phyloP scores from a whole-genome alignment of 371 early-diverging fungal genomes.

The Gilbertella persicaria region DNA sequence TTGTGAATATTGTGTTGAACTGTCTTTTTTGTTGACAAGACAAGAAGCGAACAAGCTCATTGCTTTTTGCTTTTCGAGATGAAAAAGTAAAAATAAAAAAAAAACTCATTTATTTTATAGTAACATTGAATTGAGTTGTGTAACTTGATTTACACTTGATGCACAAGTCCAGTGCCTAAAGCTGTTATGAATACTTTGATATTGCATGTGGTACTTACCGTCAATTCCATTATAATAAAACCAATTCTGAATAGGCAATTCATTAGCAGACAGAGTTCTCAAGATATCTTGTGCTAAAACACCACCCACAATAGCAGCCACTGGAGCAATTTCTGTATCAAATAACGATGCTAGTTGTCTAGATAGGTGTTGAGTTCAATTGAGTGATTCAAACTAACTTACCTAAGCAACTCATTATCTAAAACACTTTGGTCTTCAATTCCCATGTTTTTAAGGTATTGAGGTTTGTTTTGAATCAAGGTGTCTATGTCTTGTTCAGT shows the following conservation, averaged over 20 bases:
- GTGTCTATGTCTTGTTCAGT: conserved; percentile 15
- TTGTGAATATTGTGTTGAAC: neutral
- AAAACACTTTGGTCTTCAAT: conserved; percentile 42
- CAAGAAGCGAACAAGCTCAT: neutral
- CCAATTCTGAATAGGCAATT: conserved; percentile 81
- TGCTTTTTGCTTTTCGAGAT: neutral
- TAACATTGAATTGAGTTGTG: neutral
- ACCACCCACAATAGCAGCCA: conserved; percentile 87
- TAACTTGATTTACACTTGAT: neutral
- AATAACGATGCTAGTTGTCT: conserved; percentile 44
- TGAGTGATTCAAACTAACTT: conserved; percentile 15
- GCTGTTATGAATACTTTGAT: no score
- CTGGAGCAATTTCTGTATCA: conserved; percentile 70
- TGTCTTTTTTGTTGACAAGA: neutral
- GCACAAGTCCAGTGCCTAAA: neutral
- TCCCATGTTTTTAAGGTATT: conserved; percentile 30
- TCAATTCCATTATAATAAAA: conserved; percentile 72
- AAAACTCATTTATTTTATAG: neutral
- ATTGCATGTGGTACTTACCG: conserved; percentile 42
- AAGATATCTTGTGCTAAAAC: conserved; percentile 88
- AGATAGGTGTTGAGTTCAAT: neutral
- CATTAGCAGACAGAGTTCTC: conserved; percentile 79
- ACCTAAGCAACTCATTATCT: conserved; percentile 52
- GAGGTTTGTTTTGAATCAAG: conserved; percentile 25
- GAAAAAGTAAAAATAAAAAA: neutral